Conservation (phyloP, 768 basidiomycete species). For the Tephrocybe sp. region DNA sequence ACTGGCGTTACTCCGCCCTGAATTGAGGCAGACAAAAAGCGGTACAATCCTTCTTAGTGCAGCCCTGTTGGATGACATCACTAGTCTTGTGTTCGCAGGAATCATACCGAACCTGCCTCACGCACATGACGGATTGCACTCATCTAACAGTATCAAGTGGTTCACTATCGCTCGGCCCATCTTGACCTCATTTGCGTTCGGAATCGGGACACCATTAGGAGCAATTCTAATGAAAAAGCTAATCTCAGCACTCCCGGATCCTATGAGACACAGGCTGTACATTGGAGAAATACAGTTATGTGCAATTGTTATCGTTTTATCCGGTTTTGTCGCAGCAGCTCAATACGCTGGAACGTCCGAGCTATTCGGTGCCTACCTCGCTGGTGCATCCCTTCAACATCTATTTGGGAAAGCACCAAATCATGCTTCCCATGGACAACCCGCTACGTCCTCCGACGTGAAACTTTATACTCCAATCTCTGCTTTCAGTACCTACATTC, state of each 20-base stretch:
- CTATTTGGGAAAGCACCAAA: constrained; percentile 17
- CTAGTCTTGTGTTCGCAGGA: constrained; percentile 56
- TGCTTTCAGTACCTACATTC: constrained; percentile 34
- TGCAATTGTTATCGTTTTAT: constrained; percentile 33
- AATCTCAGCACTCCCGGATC: background rate
- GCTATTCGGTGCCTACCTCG: constrained; percentile 61
- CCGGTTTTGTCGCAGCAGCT: constrained; percentile 44
- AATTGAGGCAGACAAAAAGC: constrained; percentile 44
- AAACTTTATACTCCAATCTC: constrained; percentile 6
- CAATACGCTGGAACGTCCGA: constrained; percentile 58
- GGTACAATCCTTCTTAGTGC: constrained; percentile 59
- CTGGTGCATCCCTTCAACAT: constrained; percentile 46
- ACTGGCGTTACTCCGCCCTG: constrained; percentile 51
- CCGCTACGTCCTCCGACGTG: background rate
- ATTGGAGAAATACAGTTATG: constrained; percentile 25
- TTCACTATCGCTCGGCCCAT: constrained; percentile 49
- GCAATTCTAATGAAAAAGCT: constrained; percentile 19
- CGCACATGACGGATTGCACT: constrained; percentile 7
- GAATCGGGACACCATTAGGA: constrained; percentile 32
- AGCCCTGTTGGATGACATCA: constrained; percentile 64
- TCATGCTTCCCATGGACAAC: no score
- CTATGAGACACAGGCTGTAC: constrained; percentile 8
- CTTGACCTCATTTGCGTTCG: constrained; percentile 52
- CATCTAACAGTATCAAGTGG: constrained; percentile 21
- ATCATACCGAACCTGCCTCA: constrained; percentile 42